phyloP scores from a whole-genome alignment of 2,329 filamentous ascomycete species.

The Penicillium psychrosexuale region DNA sequence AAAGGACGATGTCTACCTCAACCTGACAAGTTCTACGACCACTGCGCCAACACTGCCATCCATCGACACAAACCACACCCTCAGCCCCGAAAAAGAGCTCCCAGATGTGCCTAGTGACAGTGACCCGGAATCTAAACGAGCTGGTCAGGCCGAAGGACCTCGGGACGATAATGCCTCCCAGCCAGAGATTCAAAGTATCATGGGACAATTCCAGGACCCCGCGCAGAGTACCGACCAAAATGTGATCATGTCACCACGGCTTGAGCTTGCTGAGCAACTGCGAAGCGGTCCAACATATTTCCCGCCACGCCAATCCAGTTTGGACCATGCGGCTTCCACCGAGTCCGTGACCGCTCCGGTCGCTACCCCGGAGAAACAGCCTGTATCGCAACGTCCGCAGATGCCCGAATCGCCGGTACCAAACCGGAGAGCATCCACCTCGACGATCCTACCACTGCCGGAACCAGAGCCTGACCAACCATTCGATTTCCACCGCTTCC shows the following conservation, averaged over 20 bases:
- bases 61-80: constrained; percentile 36
- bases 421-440: constrained; percentile 35
- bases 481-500: constrained; percentile 95
- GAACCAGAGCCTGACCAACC: constrained; percentile 80
- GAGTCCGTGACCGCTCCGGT: constrained; percentile 31
- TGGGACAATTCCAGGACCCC: constrained; percentile 86
- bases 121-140: constrained; percentile 45
- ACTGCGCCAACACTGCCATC: constrained; percentile 39
- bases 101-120: constrained; percentile 34
- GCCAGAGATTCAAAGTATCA: constrained; percentile 93
- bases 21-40: constrained; percentile 46
- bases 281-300: constrained; percentile 65
- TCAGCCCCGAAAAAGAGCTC: constrained; percentile 39
- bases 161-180: constrained; percentile 64
- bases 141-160: constrained; percentile 57
- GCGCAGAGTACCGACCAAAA: constrained; percentile 68
- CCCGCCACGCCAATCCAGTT: constrained; percentile 79
- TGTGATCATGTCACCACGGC: constrained; percentile 86
- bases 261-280: constrained; percentile 78
- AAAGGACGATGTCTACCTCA: constrained; percentile 53
- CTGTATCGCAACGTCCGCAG: constrained; percentile 26
- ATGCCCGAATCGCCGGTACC: constrained; percentile 22
- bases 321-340: constrained; percentile 63
- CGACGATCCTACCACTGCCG: constrained; percentile 60
- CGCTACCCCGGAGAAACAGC: constrained; percentile 20